These are phyloP conservation scores for Coccomyxa sp. DNA, from an alignment of 139 green algal genomes.

Conservation along the genomic window DNA sequence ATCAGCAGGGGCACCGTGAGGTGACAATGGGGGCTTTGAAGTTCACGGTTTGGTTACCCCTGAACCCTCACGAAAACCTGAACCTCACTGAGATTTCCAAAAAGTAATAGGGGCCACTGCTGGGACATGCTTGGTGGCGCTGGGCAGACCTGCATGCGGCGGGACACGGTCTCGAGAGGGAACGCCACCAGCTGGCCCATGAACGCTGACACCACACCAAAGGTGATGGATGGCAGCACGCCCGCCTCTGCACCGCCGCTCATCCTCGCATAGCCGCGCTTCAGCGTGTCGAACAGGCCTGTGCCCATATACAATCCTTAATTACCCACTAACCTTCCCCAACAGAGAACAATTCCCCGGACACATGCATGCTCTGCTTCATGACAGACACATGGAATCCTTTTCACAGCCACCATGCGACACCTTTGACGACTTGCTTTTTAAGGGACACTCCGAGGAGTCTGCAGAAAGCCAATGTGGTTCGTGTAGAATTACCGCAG, in stretches of 20 bases:
- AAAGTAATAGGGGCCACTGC: constrained; percentile 32
- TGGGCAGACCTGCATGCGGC: constrained; percentile 52
- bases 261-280: constrained; percentile 32
- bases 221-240: constrained; percentile 38
- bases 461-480: too few relatives aligned
- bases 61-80: too few relatives aligned
- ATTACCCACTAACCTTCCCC: too few relatives aligned
- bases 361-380: too few relatives aligned
- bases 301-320: not conserved
- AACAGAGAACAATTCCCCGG: too few relatives aligned
- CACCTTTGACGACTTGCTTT: too few relatives aligned
- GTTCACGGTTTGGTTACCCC: not conserved
- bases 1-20: too few relatives aligned
- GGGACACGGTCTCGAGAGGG: constrained; percentile 67
- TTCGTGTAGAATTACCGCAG: too few relatives aligned
- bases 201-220: constrained; percentile 51
- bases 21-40: not conserved
- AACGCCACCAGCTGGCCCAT: constrained; percentile 71
- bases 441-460: too few relatives aligned
- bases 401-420: too few relatives aligned
- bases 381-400: too few relatives aligned
- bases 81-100: constrained; percentile 28
- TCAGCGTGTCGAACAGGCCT: constrained; percentile 73
- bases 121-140: constrained; percentile 14
- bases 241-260: constrained; percentile 29